Evolutionary conservation across 257 asterid species (phyloP), one percentile per base, ranked within the genome.

Genomic region (Ilex aquifolium): DNA sequence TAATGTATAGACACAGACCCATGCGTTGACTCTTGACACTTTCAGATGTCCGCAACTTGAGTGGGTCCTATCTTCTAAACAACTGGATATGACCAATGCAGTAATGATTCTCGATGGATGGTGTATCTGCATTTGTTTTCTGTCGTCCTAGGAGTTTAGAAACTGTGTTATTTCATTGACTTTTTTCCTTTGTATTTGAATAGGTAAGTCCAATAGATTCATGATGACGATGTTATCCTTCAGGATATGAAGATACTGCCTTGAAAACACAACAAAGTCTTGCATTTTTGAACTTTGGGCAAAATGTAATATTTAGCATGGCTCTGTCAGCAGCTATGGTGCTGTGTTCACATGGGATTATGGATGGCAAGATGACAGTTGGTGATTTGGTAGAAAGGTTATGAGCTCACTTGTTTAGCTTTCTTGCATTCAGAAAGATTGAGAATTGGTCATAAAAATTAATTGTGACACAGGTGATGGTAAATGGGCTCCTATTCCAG

Each of bases 191-290:
- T 36, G 42, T 4, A 8, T 36, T 8, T 36, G 42, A 36, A 36
- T 36, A 36, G 42, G 42, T 36, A 36, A 36, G 42, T 36, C 42
- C 3, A 17, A 74, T 36, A 61, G 32, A 61, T 32, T 46, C 58
- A 31, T 52, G 16, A 49, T 68, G 42, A 36, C 7, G 67, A 56
- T 61, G 57, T 55, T 67, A 56, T 74, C 64, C 76, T 83, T 70
- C 91, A 92, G 99, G 79, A 72, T 92, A 89, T 74, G 99, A 90
- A 80, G 86, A 83, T 76, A 95, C 99, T 73, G 96, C 99, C 80
- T 70, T 89, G 65, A 78, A 82, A 76, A 89, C 97, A 61, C 97
- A 89, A 79, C 79, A 83, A 46, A 92, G 99, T 79, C 95, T 93
- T 68, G 99, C 97, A 62, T 60, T 57, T 61, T 72, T 92, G 63